A percentile compares a stretch with the other conserved stretches of the same genome.
phyloP scores from a whole-genome alignment of 208 protist species.

The Tritrichomonas musculus region DNA sequence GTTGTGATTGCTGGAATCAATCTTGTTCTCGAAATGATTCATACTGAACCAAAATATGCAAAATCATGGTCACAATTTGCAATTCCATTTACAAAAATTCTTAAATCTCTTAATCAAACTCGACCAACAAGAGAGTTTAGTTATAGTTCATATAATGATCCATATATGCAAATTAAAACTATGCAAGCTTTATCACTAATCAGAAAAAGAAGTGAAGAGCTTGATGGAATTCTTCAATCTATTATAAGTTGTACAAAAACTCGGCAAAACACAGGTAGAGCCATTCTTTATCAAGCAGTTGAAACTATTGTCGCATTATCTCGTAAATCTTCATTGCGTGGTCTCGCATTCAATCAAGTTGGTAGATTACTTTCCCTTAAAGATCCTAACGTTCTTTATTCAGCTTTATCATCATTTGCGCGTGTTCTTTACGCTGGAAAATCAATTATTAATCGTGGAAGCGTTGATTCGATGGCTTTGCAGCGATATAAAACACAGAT shows the following conservation, averaged over 20 bases:
- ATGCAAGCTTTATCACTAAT: neutral
- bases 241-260: neutral
- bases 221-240: neutral
- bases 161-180: conserved; percentile 18
- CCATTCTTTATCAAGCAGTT: conserved; percentile 14
- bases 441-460: neutral
- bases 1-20: neutral
- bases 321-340: neutral
- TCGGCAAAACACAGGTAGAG: neutral
- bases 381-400: neutral
- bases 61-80: neutral
- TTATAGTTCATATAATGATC: neutral
- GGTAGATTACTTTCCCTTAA: neutral
- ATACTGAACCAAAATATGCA: neutral
- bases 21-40: neutral
- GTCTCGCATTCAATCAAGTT: neutral
- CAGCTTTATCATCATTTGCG: neutral
- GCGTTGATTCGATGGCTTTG: neutral
- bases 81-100: conserved; percentile 7
- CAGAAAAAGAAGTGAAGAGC: neutral
- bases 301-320: neutral
- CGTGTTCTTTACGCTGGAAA: neutral
- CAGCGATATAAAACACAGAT: neutral
- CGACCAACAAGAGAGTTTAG: neutral
- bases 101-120: neutral